Conservation (phyloP, 2,329 filamentous ascomycete species). For the Talaromyces amestolkiae region DNA sequence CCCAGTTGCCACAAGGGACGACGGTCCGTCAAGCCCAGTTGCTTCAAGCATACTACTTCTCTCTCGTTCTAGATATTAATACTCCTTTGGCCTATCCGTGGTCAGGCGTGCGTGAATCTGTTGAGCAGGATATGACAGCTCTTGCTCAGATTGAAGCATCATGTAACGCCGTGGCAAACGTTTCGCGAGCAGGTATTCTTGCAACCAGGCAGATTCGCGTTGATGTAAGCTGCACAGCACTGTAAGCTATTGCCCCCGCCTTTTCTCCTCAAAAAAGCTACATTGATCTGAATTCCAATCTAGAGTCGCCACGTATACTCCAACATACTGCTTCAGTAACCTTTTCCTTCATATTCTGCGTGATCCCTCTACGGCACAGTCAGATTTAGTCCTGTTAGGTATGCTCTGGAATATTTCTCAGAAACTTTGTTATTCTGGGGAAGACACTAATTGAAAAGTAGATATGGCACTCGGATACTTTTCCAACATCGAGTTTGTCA, state of each 20-base stretch:
- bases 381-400: not conserved
- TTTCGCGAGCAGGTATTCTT: not conserved
- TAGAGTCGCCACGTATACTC: not conserved
- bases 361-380: not conserved
- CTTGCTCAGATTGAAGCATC: not conserved
- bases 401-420: not conserved
- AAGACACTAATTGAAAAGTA: not conserved
- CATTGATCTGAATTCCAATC: too few relatives aligned
- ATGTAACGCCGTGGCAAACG: not conserved
- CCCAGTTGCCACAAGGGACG: not conserved
- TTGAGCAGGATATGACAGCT: not conserved
- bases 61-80: not conserved
- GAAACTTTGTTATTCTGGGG: not conserved
- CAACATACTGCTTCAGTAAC: not conserved
- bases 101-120: not conserved
- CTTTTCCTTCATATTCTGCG: not conserved
- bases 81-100: not conserved
- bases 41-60: not conserved
- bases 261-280: not conserved
- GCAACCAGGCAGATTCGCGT: not conserved
- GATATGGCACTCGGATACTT: not conserved
- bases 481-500: conserved; percentile 2
- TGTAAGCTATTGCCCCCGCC: not conserved
- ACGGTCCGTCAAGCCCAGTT: not conserved
- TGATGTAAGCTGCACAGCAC: not conserved